phyloP scores from a whole-genome alignment of 1,139 yeast genomes.

The Suhomyces bokatorum region DNA sequence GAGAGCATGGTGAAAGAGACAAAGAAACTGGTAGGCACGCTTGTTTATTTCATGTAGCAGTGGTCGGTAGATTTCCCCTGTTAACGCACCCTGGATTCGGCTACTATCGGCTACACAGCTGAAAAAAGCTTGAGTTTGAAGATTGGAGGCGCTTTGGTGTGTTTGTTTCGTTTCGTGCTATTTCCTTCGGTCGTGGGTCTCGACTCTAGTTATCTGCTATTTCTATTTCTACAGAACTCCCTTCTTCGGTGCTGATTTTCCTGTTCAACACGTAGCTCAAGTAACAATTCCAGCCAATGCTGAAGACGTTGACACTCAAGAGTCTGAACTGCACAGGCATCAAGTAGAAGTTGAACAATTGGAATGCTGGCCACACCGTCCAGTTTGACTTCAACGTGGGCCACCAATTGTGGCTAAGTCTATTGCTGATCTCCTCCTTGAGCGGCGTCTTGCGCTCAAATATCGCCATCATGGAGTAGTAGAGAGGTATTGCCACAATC shows the following conservation, averaged over 20 bases:
- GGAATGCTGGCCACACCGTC: slow-evolving; percentile 87
- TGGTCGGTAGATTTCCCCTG: no score
- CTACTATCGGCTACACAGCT: no score
- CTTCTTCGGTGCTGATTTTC: background rate
- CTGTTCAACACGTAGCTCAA: slow-evolving; percentile 44
- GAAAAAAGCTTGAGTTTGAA: no score
- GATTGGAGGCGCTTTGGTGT: no score
- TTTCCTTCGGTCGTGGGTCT: no score
- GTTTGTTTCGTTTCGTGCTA: no score
- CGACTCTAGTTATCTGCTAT: no score
- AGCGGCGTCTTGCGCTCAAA: slow-evolving; percentile 47
- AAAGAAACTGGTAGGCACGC: no score
- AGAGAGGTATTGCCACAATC: slow-evolving; percentile 61
- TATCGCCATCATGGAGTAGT: slow-evolving; percentile 65
- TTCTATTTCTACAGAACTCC: background rate
- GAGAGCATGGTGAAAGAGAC: no score
- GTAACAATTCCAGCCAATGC: slow-evolving; percentile 85
- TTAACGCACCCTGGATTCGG: no score
- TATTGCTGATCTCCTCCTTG: slow-evolving; percentile 33
- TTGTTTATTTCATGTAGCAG: no score
- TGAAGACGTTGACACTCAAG: slow-evolving; percentile 65
- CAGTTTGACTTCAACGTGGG: slow-evolving; percentile 68
- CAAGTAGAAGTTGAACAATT: slow-evolving; percentile 65
- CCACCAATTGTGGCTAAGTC: slow-evolving; percentile 54
- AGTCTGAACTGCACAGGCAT: slow-evolving; percentile 72